A percentile compares a stretch with the other conserved stretches of the same genome.
These are phyloP conservation scores for Paraleonurus japonicus DNA, from an alignment of 257 asterid genomes.

Conservation along the genomic window DNA sequence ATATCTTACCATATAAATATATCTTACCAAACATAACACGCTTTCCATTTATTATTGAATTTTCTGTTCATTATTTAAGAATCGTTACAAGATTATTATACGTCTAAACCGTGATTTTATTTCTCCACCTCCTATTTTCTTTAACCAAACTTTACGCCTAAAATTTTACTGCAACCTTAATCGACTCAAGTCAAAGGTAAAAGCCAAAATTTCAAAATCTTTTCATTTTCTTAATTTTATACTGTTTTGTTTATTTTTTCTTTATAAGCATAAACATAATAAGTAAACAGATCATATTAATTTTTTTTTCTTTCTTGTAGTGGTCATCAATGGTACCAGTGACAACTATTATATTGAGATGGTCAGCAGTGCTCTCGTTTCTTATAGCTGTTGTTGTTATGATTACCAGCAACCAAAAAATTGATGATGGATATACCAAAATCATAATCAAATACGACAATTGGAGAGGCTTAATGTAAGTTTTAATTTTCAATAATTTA, in stretches of 20 bases:
- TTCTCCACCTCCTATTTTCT: not conserved
- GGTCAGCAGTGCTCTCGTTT: not conserved
- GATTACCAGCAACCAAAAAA: constrained; percentile 14
- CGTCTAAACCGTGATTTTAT: no score
- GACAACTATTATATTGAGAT: constrained; percentile 13
- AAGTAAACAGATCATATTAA: no score
- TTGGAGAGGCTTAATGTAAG: constrained; percentile 39
- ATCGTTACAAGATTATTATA: not conserved
- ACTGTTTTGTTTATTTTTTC: no score
- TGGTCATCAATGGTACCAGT: not conserved
- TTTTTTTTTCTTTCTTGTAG: not conserved
- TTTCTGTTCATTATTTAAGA: not conserved
- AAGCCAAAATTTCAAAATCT: no score
- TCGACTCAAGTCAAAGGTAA: no score
- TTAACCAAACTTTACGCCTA: not conserved
- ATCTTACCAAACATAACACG: not conserved
- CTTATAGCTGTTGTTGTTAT: constrained; percentile 26
- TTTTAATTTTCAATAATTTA: not conserved
- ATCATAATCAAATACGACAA: not conserved
- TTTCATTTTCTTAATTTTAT: no score
- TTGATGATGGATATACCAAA: not conserved
- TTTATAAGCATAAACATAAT: no score
- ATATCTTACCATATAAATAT: not conserved
- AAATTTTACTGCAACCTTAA: not conserved
- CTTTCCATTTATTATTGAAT: no score